phyloP scores from a whole-genome alignment of 164 flowering plant genomes.

The Magnolia changhungtana region DNA sequence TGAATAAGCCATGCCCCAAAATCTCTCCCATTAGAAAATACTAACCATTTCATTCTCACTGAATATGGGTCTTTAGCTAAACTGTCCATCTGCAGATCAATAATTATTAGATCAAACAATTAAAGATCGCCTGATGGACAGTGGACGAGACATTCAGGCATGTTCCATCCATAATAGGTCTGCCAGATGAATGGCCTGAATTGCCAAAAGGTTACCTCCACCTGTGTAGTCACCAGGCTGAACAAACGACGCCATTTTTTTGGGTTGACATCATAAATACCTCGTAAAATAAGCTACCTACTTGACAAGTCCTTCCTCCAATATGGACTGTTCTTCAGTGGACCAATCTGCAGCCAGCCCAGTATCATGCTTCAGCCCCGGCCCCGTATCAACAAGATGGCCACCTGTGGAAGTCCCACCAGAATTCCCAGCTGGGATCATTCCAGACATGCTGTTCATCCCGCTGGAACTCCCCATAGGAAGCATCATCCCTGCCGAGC shows the following conservation, averaged over 20 bases:
- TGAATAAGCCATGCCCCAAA: no score
- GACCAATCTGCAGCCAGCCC: conserved; percentile 90
- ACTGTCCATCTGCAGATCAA: no score
- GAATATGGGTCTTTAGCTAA: no score
- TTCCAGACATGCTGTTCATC: conserved; percentile 26
- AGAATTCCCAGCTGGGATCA: conserved; percentile 34
- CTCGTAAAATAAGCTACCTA: conserved; percentile 34
- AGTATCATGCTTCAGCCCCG: conserved; percentile 67
- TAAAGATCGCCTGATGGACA: no score
- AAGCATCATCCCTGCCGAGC: conserved; percentile 30
- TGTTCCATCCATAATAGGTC: no score
- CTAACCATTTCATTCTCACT: no score
- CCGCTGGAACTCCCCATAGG: conserved; percentile 27
- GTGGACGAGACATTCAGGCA: no score
- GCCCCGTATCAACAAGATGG: conserved; percentile 41
- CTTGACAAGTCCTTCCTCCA: conserved; percentile 85
- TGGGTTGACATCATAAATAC: background rate
- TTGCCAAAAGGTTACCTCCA: background rate
- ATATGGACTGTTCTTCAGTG: conserved; percentile 64
- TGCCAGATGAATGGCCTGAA: background rate
- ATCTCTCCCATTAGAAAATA: no score
- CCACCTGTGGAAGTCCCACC: conserved; percentile 29
- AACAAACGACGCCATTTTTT: background rate
- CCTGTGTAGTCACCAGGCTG: background rate
- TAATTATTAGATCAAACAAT: no score